Conservation (phyloP, 1,139 yeast genomes). For the Sugiyamaella pinicola region DNA sequence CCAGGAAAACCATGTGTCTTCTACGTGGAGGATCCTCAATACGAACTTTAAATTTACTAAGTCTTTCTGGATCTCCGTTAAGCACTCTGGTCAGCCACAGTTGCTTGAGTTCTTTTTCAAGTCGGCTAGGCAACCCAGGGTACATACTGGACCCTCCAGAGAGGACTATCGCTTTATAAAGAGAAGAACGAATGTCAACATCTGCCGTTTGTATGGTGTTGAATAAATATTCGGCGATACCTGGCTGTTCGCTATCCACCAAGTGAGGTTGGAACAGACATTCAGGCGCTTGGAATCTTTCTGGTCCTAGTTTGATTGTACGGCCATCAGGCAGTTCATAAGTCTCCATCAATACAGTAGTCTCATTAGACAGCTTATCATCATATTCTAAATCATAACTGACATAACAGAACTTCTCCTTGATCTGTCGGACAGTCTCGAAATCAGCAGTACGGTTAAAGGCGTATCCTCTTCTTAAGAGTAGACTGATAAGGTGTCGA, state of each 20-base stretch:
- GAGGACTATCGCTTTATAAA: conserved; percentile 88
- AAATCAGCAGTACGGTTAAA: conserved; percentile 98
- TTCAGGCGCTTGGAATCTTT: conserved; percentile 97
- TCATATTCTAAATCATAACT: conserved; percentile 92
- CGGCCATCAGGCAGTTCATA: conserved; percentile 97
- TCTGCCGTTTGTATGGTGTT: conserved; percentile 94
- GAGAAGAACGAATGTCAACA: conserved; percentile 84
- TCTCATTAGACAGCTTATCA: conserved; percentile 83
- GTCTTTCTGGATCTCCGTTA: conserved; percentile 81
- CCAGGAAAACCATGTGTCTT: conserved; percentile 97
- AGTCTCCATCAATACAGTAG: conserved; percentile 87
- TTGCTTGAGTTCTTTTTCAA: conserved; percentile 95
- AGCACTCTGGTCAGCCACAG: conserved; percentile 90
- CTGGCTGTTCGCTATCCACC: conserved; percentile 98
- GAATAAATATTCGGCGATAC: conserved; percentile 89
- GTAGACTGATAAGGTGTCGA: conserved; percentile 82
- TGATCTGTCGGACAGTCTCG: conserved; percentile 96
- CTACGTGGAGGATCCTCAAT: conserved; percentile 99
- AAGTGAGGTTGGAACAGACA: conserved; percentile 95
- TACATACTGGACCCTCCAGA: conserved; percentile 99
- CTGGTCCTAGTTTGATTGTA: conserved; percentile 89
- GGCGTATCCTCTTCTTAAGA: conserved; percentile 95
- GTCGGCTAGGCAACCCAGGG: conserved; percentile 94
- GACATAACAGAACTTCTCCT: conserved; percentile 93
- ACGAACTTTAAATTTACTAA: conserved; percentile 90